Evolutionary conservation across 2,329 filamentous ascomycete species (phyloP).

Genomic region (Capronia coronata): DNA sequence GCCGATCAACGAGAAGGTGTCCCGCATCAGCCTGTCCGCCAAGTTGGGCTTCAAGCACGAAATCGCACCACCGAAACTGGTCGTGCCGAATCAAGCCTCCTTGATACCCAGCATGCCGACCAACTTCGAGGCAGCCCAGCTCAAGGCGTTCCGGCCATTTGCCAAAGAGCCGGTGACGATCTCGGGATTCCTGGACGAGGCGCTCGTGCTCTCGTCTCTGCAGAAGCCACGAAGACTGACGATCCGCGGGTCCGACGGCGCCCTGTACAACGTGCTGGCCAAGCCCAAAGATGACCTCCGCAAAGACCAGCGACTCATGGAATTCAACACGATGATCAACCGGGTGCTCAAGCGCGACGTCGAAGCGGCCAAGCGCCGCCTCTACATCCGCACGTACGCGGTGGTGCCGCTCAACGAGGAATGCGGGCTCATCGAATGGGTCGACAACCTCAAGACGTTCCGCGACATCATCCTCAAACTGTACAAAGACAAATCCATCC

Average conservation of each 20-base stretch:
- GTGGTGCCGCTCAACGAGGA: constrained; percentile 97
- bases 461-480: constrained; percentile 79
- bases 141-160: constrained; percentile 74
- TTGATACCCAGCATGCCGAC: constrained; percentile 73
- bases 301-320: constrained; percentile 97
- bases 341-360: constrained; percentile 84
- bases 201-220: constrained; percentile 80
- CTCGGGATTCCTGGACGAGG: constrained; percentile 71
- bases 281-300: constrained; percentile 97
- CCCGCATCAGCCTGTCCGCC: constrained; percentile 66
- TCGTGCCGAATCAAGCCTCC: constrained; percentile 80
- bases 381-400: constrained; percentile 95
- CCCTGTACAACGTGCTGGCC: constrained; percentile 80
- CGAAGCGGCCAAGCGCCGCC: constrained; percentile 78
- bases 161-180: constrained; percentile 81
- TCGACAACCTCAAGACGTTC: constrained; percentile 88
- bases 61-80: constrained; percentile 71
- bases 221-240: constrained; percentile 88
- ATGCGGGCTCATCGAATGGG: constrained; percentile 97
- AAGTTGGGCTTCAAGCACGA: constrained; percentile 81
- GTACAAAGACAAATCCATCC: constrained; percentile 68
- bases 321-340: constrained; percentile 98
- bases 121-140: constrained; percentile 60
- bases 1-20: constrained; percentile 63
- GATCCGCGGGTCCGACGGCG: constrained; percentile 81